These are phyloP conservation scores for Rhodamnia rubescens DNA, from an alignment of 345 rosid species.

Conservation along the genomic window DNA sequence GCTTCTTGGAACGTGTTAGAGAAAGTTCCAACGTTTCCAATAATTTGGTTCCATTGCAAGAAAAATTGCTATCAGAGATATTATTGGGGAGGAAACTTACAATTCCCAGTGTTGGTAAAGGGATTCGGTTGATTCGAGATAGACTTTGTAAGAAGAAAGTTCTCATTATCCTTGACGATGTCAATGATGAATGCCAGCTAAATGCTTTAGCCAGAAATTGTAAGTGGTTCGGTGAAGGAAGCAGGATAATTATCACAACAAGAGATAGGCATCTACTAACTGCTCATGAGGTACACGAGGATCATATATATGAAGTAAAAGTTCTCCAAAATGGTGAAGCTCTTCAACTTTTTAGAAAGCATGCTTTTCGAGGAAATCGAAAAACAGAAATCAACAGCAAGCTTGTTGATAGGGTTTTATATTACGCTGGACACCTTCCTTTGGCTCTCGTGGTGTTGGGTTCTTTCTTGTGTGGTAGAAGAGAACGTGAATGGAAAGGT, in stretches of 20 bases:
- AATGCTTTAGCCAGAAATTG: neutral
- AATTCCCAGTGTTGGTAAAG: neutral
- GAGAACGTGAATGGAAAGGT: too few relatives aligned
- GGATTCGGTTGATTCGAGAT: neutral
- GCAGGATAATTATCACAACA: conserved; percentile 5
- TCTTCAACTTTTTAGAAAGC: neutral
- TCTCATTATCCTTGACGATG: conserved; percentile 12
- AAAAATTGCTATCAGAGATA: neutral
- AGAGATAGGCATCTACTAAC: neutral
- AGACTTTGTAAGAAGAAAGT: neutral
- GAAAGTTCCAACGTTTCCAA: neutral
- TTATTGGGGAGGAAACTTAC: neutral
- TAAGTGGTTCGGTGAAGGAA: conserved; percentile 4
- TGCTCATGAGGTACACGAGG: neutral
- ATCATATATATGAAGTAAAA: neutral
- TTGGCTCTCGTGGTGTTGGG: too few relatives aligned
- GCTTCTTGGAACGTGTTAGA: conserved; percentile 19
- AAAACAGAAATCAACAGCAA: neutral
- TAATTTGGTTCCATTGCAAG: neutral
- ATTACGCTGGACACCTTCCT: too few relatives aligned
- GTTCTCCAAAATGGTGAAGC: neutral
- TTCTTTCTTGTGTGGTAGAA: too few relatives aligned
- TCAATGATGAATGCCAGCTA: neutral
- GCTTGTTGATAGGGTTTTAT: too few relatives aligned
- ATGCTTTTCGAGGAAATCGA: neutral